These are phyloP conservation scores for Moringa oleifera DNA, from an alignment of 345 rosid genomes.

Conservation along the genomic window DNA sequence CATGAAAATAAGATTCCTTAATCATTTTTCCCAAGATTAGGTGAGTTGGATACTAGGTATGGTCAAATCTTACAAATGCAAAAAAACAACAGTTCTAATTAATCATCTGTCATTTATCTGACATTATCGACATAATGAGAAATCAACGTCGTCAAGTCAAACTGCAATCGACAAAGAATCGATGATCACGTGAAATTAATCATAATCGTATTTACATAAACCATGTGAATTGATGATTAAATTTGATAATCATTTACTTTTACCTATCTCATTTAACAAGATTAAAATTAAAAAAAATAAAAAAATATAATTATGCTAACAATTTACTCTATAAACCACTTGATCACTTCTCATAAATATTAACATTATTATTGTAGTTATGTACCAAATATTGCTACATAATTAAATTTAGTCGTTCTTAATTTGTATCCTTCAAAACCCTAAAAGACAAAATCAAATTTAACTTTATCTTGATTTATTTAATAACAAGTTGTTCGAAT, in stretches of 20 bases:
- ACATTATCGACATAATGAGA: neutral
- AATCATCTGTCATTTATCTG: neutral
- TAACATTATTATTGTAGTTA: too few relatives aligned
- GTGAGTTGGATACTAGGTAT: neutral
- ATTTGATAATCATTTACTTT: neutral
- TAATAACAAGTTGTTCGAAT: too few relatives aligned
- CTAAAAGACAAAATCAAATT: too few relatives aligned
- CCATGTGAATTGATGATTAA: slow-evolving; percentile 10
- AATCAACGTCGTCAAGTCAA: neutral
- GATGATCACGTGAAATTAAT: slow-evolving; percentile 1
- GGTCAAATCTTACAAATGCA: too few relatives aligned
- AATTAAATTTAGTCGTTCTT: too few relatives aligned
- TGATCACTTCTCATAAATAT: neutral
- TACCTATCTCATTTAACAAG: neutral
- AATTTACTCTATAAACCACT: too few relatives aligned
- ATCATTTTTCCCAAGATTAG: neutral
- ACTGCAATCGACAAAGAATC: neutral
- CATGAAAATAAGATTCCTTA: neutral
- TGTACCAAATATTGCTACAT: too few relatives aligned
- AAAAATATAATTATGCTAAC: too few relatives aligned
- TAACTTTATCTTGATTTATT: too few relatives aligned
- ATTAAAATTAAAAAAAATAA: neutral
- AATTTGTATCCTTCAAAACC: too few relatives aligned
- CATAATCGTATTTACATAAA: neutral
- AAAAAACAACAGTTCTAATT: neutral